phyloP scores from a whole-genome alignment of 2,329 filamentous ascomycete species.

The Trichophyton rubrum region DNA sequence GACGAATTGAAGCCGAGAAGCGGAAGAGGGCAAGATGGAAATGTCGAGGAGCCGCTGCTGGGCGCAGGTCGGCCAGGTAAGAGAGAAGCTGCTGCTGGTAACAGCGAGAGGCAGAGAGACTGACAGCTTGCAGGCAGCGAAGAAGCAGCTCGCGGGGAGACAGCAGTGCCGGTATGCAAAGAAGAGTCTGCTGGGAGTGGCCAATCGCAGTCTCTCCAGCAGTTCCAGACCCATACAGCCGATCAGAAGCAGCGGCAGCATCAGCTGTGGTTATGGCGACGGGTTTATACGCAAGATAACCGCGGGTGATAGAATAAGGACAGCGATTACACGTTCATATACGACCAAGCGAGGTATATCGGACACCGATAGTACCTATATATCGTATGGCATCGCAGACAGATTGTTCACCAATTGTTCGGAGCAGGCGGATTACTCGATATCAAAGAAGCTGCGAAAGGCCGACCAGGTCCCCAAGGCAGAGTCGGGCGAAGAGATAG shows the following conservation, averaged over 20 bases:
- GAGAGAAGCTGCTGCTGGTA: neutral
- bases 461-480: conserved; percentile 53
- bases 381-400: conserved; percentile 68
- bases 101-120: neutral
- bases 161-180: neutral
- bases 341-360: neutral
- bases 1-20: too few relatives aligned
- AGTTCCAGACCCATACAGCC: too few relatives aligned
- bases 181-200: neutral
- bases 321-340: neutral
- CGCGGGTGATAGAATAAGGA: too few relatives aligned
- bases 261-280: neutral
- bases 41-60: neutral
- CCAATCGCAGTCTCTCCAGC: neutral
- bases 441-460: conserved; percentile 55
- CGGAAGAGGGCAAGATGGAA: neutral
- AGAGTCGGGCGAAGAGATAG: conserved; percentile 69
- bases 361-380: conserved; percentile 49
- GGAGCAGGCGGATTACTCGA: conserved; percentile 60
- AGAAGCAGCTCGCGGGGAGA: neutral
- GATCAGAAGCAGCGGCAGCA: too few relatives aligned
- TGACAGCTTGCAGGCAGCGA: neutral
- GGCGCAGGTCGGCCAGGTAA: neutral
- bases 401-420: conserved; percentile 65
- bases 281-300: too few relatives aligned